Conservation (phyloP, 2,329 filamentous ascomycete genomes). For the Phoma herbarum region DNA sequence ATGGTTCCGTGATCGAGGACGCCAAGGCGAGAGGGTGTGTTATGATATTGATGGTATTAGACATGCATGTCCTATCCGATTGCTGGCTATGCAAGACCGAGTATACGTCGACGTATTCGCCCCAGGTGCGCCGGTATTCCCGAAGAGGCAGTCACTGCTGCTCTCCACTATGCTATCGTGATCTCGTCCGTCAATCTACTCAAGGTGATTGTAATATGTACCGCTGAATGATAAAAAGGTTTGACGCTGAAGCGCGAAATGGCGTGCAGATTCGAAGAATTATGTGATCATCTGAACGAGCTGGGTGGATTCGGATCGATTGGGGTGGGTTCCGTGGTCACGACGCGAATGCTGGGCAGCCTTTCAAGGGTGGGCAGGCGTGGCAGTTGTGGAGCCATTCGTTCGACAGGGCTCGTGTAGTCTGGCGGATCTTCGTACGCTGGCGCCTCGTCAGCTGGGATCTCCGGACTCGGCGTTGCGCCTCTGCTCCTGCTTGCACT, state of each 20-base stretch:
- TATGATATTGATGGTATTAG: neutral
- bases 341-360: slow-evolving; percentile 56
- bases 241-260: slow-evolving; percentile 6
- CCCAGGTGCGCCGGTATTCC: neutral
- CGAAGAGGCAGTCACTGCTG: neutral
- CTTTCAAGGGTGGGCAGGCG: slow-evolving; percentile 43
- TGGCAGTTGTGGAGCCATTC: slow-evolving; percentile 47
- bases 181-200: slow-evolving; percentile 13
- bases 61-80: neutral
- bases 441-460: slow-evolving; percentile 47
- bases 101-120: neutral
- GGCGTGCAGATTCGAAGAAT: neutral
- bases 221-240: slow-evolving; percentile 11
- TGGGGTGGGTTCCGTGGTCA: slow-evolving; percentile 50
- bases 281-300: slow-evolving; percentile 17
- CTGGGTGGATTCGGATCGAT: slow-evolving; percentile 26
- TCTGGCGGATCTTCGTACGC: slow-evolving; percentile 60
- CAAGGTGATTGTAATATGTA: neutral
- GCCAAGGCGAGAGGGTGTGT: neutral
- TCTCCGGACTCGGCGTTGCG: slow-evolving; percentile 35
- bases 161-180: slow-evolving; percentile 10
- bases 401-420: slow-evolving; percentile 55
- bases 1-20: too few species aligned
- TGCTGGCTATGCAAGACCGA: slow-evolving; percentile 6
- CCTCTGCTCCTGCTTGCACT: slow-evolving; percentile 38